These are phyloP conservation scores for Ascoidea rubescens DNA, from an alignment of 805 yeast genomes.

Conservation along the genomic window DNA sequence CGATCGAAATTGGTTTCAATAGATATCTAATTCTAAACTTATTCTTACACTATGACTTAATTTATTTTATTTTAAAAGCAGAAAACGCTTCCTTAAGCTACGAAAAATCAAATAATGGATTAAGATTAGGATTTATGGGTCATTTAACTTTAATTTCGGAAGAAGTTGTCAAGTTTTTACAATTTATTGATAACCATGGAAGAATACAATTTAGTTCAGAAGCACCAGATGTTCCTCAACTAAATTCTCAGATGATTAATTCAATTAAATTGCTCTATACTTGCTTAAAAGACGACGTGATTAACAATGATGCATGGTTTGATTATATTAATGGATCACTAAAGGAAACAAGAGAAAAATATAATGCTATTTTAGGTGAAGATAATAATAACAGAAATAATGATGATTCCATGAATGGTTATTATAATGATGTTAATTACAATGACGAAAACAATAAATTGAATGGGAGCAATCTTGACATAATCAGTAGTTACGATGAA, in stretches of 20 bases:
- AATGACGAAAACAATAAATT: constrained; percentile 16
- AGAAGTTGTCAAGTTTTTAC: constrained; percentile 79
- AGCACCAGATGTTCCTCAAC: constrained; percentile 18
- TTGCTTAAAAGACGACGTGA: constrained; percentile 16
- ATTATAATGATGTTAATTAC: constrained; percentile 4
- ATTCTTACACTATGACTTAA: constrained; percentile 43
- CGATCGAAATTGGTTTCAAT: constrained; percentile 59
- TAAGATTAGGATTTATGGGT: constrained; percentile 94
- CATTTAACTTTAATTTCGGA: constrained; percentile 88
- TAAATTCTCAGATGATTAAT: constrained; percentile 3
- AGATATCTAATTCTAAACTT: constrained; percentile 47
- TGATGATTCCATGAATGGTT: constrained; percentile 31
- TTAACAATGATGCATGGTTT: constrained; percentile 51
- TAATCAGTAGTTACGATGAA: constrained; percentile 11
- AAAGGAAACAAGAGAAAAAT: constrained; percentile 83
- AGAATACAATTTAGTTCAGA: constrained; percentile 13
- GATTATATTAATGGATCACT: constrained; percentile 71
- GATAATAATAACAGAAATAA: constrained; percentile 26
- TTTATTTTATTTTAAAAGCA: constrained; percentile 51
- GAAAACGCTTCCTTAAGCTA: constrained; percentile 43
- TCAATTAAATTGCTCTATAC: constrained; percentile 7
- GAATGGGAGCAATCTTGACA: constrained; percentile 14
- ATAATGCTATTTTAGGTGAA: constrained; percentile 76
- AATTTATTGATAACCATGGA: constrained; percentile 21
- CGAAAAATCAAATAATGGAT: constrained; percentile 39